A percentile compares a stretch with the other conserved stretches of the same genome.
phyloP scores from a whole-genome alignment of 2,329 filamentous ascomycete species.

The Celoporthe dispersa region DNA sequence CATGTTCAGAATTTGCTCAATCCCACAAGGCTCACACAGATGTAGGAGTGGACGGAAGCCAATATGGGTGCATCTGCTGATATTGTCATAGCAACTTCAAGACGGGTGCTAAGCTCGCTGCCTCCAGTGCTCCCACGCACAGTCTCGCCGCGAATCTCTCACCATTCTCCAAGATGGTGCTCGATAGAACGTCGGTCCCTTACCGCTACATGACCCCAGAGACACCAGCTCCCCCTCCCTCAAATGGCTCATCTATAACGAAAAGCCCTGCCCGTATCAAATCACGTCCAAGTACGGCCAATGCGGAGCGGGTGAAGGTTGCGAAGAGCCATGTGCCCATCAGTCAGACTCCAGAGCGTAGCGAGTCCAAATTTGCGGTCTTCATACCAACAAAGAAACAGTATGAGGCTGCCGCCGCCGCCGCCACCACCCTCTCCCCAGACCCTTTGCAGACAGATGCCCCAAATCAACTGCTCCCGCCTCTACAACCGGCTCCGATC shows the following conservation, averaged over 20 bases:
- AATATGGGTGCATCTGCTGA: constrained; percentile 35
- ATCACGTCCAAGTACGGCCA: constrained; percentile 31
- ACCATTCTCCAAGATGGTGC: constrained; percentile 55
- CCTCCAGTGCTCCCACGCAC: constrained; percentile 36
- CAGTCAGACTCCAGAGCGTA: constrained; percentile 40
- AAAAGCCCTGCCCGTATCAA: constrained; percentile 33
- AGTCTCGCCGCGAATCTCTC: constrained; percentile 49
- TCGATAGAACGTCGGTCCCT: constrained; percentile 46
- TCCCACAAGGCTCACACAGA: constrained; percentile 71
- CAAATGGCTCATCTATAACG: constrained; percentile 38
- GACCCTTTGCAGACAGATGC: background rate
- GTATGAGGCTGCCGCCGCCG: constrained; percentile 33
- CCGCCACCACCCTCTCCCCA: constrained; percentile 5
- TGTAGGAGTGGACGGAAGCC: constrained; percentile 49
- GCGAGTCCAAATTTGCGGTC: constrained; percentile 51
- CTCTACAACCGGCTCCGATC: constrained; percentile 36
- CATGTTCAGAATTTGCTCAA: constrained; percentile 77
- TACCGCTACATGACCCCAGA: constrained; percentile 48
- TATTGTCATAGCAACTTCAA: constrained; percentile 59
- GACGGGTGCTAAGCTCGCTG: constrained; percentile 45
- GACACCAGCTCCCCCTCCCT: constrained; percentile 34
- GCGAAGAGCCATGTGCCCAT: constrained; percentile 31
- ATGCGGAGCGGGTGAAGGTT: background rate
- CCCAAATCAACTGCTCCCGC: constrained; percentile 34
- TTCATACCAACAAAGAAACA: constrained; percentile 50